Evolutionary conservation across 192 early-diverging fungal genomes (phyloP).

Genomic region (Spizellomyces sp.): DNA sequence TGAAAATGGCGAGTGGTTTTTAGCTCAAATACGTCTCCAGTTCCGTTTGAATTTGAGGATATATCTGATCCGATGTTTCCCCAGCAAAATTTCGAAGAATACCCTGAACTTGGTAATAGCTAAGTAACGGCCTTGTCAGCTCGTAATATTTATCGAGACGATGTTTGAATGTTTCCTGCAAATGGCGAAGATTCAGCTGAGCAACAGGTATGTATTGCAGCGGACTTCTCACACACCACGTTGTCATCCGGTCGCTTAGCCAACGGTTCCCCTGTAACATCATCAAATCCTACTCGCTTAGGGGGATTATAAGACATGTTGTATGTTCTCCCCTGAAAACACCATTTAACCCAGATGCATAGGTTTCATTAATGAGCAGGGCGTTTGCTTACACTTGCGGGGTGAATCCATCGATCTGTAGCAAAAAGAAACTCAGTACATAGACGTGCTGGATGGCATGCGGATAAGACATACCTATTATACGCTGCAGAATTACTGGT

Average conservation of each 20-base stretch:
- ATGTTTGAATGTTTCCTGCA: conserved; percentile 74
- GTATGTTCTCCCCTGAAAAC: conserved; percentile 82
- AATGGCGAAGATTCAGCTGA: no score
- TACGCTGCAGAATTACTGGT: conserved; percentile 81
- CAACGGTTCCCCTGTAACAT: conserved; percentile 92
- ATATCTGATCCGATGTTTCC: conserved; percentile 89
- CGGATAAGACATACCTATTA: conserved; percentile 60
- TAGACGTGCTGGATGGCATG: neutral
- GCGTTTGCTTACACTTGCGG: conserved; percentile 33
- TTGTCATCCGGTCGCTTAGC: conserved; percentile 87
- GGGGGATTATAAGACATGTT: conserved; percentile 94
- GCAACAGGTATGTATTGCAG: neutral
- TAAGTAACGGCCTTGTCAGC: conserved; percentile 79
- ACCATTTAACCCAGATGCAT: neutral
- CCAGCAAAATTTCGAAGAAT: conserved; percentile 73
- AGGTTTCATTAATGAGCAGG: neutral
- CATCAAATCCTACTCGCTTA: conserved; percentile 74
- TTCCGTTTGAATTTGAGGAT: conserved; percentile 72
- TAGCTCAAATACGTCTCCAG: conserved; percentile 18
- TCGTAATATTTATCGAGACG: conserved; percentile 77
- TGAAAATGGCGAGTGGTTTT: neutral
- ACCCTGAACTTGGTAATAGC: conserved; percentile 72
- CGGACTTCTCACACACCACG: conserved; percentile 40
- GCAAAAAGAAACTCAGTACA: neutral
- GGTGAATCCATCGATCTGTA: conserved; percentile 92